Conservation (phyloP, 805 yeast genomes). For the Wickerhamiella spandovensis region DNA sequence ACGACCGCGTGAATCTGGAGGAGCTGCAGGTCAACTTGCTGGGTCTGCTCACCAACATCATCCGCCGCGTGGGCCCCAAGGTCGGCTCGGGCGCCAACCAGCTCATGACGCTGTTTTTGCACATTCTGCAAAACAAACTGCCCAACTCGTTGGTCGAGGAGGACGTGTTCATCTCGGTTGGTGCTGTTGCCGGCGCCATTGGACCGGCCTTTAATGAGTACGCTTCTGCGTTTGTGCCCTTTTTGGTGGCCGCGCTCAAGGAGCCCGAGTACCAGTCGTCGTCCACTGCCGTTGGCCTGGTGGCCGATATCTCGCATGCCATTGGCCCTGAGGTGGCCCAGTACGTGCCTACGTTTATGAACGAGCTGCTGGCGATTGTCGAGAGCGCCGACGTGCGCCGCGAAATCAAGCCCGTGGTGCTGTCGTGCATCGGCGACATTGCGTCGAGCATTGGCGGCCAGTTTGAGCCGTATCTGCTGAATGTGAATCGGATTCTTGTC, state of each 20-base stretch:
- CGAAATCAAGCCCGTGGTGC: constrained; percentile 73
- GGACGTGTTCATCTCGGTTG: constrained; percentile 82
- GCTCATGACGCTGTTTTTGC: constrained; percentile 72
- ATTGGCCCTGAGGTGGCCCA: constrained; percentile 60
- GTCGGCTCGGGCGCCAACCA: constrained; percentile 61
- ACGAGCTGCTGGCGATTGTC: constrained; percentile 60
- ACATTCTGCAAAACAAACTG: constrained; percentile 47
- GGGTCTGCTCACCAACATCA: constrained; percentile 66
- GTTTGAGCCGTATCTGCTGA: constrained; percentile 63
- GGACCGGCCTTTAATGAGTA: constrained; percentile 60
- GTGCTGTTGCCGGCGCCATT: constrained; percentile 75
- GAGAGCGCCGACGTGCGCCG: constrained; percentile 55
- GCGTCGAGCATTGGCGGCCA: constrained; percentile 83
- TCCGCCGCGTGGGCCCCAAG: constrained; percentile 62
- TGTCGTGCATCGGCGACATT: constrained; percentile 91
- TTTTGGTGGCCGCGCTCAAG: constrained; percentile 59
- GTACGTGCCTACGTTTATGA: constrained; percentile 72
- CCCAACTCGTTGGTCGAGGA: constrained; percentile 79
- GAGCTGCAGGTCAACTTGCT: constrained; percentile 74
- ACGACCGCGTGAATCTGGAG: constrained; percentile 65
- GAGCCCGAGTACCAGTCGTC: constrained; percentile 77
- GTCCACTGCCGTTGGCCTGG: constrained; percentile 83
- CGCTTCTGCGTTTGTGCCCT: constrained; percentile 74
- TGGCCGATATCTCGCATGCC: constrained; percentile 88
- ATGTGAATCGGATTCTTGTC: constrained; percentile 57